A percentile compares a stretch with the other conserved stretches of the same genome.
Conservation (phyloP, 169 alveolate species). For the Besnoitia besnoiti region DNA sequence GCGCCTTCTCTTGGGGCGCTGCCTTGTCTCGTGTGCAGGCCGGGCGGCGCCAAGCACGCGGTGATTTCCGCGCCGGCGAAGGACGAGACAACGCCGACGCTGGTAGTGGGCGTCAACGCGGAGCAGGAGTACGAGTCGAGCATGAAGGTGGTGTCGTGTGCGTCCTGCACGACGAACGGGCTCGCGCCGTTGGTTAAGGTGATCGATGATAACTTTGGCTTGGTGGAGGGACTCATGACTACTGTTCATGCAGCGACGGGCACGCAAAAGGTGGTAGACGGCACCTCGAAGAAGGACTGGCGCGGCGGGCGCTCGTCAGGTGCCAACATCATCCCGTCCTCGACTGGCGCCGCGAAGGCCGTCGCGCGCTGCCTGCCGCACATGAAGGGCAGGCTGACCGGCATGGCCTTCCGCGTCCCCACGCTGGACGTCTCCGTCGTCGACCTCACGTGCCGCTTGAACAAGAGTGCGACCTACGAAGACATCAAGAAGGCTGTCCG, state of each 20-base stretch:
- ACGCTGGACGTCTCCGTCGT: conserved; percentile 98
- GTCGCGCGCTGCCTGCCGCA: conserved; percentile 98
- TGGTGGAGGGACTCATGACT: conserved; percentile 98
- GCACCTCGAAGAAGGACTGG: conserved; percentile 99
- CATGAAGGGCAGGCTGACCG: conserved; percentile 97
- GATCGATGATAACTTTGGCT: conserved; percentile 95
- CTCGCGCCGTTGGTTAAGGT: conserved; percentile 98
- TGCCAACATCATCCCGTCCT: conserved; percentile 96
- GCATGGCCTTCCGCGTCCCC: conserved; percentile 99
- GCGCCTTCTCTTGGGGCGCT: background rate
- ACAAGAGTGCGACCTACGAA: conserved; percentile 92
- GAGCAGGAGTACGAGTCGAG: conserved; percentile 86
- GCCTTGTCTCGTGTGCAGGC: conserved; percentile 4
- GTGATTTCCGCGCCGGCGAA: conserved; percentile 99
- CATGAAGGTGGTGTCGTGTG: conserved; percentile 95
- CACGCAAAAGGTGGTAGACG: conserved; percentile 98
- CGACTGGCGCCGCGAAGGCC: conserved; percentile 99
- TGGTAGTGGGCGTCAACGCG: conserved; percentile 97
- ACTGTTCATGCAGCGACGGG: conserved; percentile 99
- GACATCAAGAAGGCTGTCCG: conserved; percentile 91
- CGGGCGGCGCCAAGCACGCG: conserved; percentile 94
- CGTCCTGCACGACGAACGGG: conserved; percentile 99
- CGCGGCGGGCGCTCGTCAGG: conserved; percentile 99
- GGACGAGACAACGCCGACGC: conserved; percentile 95
- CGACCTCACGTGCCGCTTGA: conserved; percentile 95